A percentile compares a stretch with the other conserved stretches of the same genome.
These are phyloP conservation scores for Fusarium longipes DNA, from an alignment of 2,329 filamentous ascomycete genomes.

Conservation along the genomic window DNA sequence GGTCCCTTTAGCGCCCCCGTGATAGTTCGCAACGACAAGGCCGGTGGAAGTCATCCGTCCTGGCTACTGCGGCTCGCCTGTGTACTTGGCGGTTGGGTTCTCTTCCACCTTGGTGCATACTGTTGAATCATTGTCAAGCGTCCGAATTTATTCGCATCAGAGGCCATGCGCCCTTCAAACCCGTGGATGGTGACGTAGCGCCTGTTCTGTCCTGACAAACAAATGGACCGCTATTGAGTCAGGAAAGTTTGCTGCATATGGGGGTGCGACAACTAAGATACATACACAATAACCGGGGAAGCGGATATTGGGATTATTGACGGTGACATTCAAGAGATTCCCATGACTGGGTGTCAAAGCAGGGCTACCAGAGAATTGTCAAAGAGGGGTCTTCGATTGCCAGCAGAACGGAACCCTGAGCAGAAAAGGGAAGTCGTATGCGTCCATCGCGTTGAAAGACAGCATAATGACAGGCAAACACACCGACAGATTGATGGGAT, in stretches of 20 bases:
- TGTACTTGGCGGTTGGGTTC: constrained; percentile 33
- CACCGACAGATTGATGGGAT: constrained; percentile 24
- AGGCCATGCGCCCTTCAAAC: constrained; percentile 17
- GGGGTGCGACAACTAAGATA: constrained; percentile 22
- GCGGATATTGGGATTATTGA: constrained; percentile 27
- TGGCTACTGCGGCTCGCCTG: constrained; percentile 47
- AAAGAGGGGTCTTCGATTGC: constrained; percentile 27
- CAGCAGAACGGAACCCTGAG: constrained; percentile 21
- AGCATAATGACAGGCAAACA: constrained; percentile 26
- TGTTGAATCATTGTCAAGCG: constrained; percentile 25
- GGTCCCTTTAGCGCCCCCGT: constrained; percentile 30
- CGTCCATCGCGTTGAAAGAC: constrained; percentile 22
- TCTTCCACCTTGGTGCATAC: constrained; percentile 22
- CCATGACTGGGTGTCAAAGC: constrained; percentile 33
- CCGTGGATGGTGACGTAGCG: constrained; percentile 20
- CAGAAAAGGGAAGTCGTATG: constrained; percentile 33
- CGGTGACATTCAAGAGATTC: constrained; percentile 39
- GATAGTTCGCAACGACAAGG: constrained; percentile 40
- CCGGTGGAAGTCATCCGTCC: constrained; percentile 8
- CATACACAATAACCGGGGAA: constrained; percentile 22
- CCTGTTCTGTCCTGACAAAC: constrained; percentile 7
- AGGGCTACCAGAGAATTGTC: constrained; percentile 27
- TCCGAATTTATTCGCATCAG: constrained; percentile 14
- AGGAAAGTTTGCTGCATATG: constrained; percentile 32
- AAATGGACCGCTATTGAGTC: constrained; percentile 30